phyloP scores from a whole-genome alignment of 2,329 filamentous ascomycete genomes.

The Cladosporium velox region DNA sequence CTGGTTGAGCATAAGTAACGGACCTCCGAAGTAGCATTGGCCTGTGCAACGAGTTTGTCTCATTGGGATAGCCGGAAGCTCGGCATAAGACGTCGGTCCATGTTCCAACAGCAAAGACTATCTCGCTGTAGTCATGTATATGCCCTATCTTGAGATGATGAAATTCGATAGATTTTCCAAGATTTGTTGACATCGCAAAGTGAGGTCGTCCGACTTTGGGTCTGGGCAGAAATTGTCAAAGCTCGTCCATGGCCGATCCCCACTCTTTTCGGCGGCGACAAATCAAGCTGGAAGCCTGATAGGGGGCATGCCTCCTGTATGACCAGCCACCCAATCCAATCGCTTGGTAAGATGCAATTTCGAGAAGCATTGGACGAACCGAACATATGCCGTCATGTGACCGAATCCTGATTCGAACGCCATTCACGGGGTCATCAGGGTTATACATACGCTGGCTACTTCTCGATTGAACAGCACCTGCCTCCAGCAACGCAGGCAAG shows the following conservation, averaged over 20 bases:
- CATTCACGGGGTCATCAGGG: no score
- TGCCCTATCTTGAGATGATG: background rate
- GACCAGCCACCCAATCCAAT: conserved; percentile 3
- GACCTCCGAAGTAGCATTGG: background rate
- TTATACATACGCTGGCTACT: background rate
- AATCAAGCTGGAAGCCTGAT: conserved; percentile 5
- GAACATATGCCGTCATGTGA: conserved; percentile 1
- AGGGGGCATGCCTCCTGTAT: conserved; percentile 3
- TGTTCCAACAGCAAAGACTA: background rate
- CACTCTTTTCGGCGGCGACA: background rate
- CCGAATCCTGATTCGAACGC: background rate
- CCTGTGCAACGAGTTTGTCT: background rate
- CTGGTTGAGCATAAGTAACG: background rate
- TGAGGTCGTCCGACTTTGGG: background rate
- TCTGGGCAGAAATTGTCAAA: conserved; percentile 5
- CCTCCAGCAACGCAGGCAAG: background rate
- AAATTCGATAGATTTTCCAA: background rate
- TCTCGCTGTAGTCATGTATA: background rate
- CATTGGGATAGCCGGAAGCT: background rate
- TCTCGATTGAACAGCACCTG: background rate
- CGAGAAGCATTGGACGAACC: background rate
- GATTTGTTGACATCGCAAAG: background rate
- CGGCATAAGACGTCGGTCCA: background rate
- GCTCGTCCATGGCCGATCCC: background rate
- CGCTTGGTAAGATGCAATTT: background rate